A percentile compares a stretch with the other conserved stretches of the same genome.
These are phyloP conservation scores for Echeveria elegans DNA, from an alignment of 164 flowering plant genomes.

Conservation along the genomic window DNA sequence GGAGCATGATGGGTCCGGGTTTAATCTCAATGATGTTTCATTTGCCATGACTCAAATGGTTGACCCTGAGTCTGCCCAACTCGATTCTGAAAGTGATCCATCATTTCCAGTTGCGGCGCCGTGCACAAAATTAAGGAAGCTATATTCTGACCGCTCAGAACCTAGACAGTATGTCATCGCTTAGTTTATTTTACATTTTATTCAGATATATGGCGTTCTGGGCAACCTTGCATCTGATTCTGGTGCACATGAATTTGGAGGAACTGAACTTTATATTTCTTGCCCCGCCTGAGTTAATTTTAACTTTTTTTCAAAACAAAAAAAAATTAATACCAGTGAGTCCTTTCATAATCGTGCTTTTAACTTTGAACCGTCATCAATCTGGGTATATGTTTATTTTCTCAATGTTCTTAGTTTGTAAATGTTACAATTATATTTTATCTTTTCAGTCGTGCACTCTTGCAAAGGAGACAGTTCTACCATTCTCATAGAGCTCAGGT, in stretches of 20 bases:
- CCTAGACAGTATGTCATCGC: slow-evolving; percentile 52
- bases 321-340: too few relatives aligned
- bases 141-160: slow-evolving; percentile 72
- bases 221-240: background rate
- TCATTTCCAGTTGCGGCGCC: slow-evolving; percentile 38
- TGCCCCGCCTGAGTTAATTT: background rate
- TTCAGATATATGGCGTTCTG: background rate
- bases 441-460: slow-evolving; percentile 56
- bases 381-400: background rate
- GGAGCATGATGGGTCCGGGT: slow-evolving; percentile 47
- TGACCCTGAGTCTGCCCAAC: slow-evolving; percentile 55
- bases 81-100: slow-evolving; percentile 43
- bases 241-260: background rate
- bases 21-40: slow-evolving; percentile 33
- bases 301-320: background rate
- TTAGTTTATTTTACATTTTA: background rate
- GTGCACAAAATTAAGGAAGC: slow-evolving; percentile 62
- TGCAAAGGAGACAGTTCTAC: slow-evolving; percentile 83
- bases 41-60: slow-evolving; percentile 48
- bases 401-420: background rate
- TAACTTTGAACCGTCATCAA: background rate
- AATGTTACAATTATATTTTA: background rate
- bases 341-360: background rate
- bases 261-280: background rate
- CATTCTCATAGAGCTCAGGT: slow-evolving; percentile 99